Base-by-base conservation (phyloP, 495 filamentous ascomycete species). In the Daldinia grandis region DNA sequence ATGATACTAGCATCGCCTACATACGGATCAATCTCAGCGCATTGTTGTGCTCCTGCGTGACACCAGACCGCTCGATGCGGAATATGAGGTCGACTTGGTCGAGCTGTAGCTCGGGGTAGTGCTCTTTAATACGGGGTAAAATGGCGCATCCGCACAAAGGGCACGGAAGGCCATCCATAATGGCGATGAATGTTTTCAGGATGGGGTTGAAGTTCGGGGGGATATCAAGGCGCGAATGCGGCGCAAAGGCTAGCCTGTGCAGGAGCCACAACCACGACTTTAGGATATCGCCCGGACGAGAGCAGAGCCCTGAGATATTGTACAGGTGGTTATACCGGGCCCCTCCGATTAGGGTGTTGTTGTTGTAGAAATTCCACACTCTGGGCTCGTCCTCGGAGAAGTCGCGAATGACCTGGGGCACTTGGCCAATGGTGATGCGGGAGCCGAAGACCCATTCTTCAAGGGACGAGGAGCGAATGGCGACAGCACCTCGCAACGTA, bases 371-470 rank as follows among this genome's bases (percentile, higher is more conserved):
- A 19, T 5, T 12, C 42, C 42, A 47, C 10, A 0, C 19, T 9
- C 0, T 1, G 0, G 10, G 42, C 9, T 24, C 17, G 19, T 0
- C 6, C 42, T 24, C 9, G 17, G 2, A 19, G 17, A 24, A 47
- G 9, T 14, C 3, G 42, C 42, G 42, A 4, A 47, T 2, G 19
- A 4, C 2, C 42, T 0, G 9, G 17, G 42, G 42, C 9, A 47
- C 42, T 8, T 4, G 19, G 17, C 42, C 42, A 9, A 24, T 10
- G 8, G 17, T 37, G 25, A 64, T 64, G 27, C 28, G 33, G 27
- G 37, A 31, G 10, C 62, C 51, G 19, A 64, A 57, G 21, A 37
- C 6, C 44, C 44, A 66, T 40, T 40, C 63, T 44, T 59, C 62
- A 14, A 49, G 7, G 8, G 55, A 21, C 35, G 55, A 53, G 12